Percentiles rank a stretch among this genome's conserved stretches.
Evolutionary conservation across 805 yeast genomes (phyloP).

Genomic region (Metschnikowia peoriensis): DNA sequence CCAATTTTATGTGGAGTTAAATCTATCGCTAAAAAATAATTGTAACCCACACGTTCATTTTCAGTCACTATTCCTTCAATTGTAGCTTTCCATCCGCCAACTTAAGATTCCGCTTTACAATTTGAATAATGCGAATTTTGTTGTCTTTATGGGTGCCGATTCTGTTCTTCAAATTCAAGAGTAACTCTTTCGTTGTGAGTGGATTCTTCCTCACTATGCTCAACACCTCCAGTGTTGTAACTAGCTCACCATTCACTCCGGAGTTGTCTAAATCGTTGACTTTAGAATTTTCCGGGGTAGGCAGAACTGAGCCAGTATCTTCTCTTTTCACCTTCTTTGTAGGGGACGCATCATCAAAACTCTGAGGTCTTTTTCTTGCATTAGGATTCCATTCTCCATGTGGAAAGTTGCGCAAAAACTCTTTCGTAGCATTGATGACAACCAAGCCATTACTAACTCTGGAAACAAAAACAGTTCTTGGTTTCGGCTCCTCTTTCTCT

Average conservation of each 20-base stretch:
- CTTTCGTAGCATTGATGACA: constrained; percentile 61
- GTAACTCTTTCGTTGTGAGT: constrained; percentile 60
- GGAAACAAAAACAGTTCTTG: constrained; percentile 22
- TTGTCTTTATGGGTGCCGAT: constrained; percentile 64
- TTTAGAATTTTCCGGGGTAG: constrained; percentile 10
- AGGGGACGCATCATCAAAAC: constrained; percentile 25
- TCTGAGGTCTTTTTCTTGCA: constrained; percentile 35
- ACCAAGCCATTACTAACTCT: constrained; percentile 43
- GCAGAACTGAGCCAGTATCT: constrained; percentile 15
- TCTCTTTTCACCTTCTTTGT: constrained; percentile 43
- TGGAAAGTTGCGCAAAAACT: constrained; percentile 65
- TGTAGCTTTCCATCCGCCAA: constrained; percentile 48
- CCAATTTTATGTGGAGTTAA: too few species aligned
- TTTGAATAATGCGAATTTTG: constrained; percentile 54
- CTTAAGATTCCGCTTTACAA: constrained; percentile 57
- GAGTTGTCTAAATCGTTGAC: constrained; percentile 32
- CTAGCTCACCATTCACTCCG: constrained; percentile 43
- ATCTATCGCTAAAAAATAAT: not conserved
- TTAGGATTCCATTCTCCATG: constrained; percentile 83
- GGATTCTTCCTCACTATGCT: constrained; percentile 57
- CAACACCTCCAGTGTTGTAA: constrained; percentile 73
- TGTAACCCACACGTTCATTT: not conserved
- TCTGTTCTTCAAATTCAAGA: constrained; percentile 58
- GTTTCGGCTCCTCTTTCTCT: constrained; percentile 5
- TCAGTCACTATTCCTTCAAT: constrained; percentile 27